phyloP scores from a whole-genome alignment of 768 basidiomycete genomes.

The Suillus clintonianus region DNA sequence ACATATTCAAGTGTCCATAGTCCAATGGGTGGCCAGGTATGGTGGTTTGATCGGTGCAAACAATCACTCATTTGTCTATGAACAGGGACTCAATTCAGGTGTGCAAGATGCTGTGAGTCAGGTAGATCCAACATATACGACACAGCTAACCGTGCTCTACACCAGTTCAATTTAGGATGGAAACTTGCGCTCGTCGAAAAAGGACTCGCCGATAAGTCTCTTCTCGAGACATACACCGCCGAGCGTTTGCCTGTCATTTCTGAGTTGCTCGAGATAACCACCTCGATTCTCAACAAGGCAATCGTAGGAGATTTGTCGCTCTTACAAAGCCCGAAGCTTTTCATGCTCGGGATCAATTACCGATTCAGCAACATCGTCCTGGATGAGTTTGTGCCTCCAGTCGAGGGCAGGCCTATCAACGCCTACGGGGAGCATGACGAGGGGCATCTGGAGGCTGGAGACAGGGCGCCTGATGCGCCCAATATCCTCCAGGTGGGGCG shows the following conservation, averaged over 20 bases:
- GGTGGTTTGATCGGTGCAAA: rapidly evolving
- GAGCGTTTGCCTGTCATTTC: conserved; percentile 45
- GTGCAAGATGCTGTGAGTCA: conserved; percentile 41
- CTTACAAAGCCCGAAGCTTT: no score
- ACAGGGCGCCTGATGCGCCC: conserved; percentile 9
- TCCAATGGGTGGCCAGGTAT: neutral
- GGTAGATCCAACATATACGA: neutral
- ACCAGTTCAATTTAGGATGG: conserved; percentile 24
- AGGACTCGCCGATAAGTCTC: conserved; percentile 17
- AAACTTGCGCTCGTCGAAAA: conserved; percentile 27
- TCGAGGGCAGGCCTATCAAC: neutral
- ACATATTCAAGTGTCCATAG: neutral
- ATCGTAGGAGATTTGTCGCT: no score
- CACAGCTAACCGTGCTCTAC: neutral
- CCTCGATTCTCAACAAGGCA: conserved; percentile 29
- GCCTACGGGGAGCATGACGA: conserved; percentile 10
- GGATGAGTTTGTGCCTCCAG: neutral
- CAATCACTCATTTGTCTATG: neutral
- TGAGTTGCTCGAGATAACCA: conserved; percentile 39
- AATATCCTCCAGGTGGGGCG: conserved; percentile 18
- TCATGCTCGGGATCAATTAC: conserved; percentile 33
- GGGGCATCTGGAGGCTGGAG: conserved; percentile 8
- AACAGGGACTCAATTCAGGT: conserved; percentile 37
- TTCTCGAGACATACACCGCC: conserved; percentile 38
- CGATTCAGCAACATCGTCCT: conserved; percentile 13